phyloP scores from a whole-genome alignment of 1,139 yeast species.

The Yamadazyma dushanensis region DNA sequence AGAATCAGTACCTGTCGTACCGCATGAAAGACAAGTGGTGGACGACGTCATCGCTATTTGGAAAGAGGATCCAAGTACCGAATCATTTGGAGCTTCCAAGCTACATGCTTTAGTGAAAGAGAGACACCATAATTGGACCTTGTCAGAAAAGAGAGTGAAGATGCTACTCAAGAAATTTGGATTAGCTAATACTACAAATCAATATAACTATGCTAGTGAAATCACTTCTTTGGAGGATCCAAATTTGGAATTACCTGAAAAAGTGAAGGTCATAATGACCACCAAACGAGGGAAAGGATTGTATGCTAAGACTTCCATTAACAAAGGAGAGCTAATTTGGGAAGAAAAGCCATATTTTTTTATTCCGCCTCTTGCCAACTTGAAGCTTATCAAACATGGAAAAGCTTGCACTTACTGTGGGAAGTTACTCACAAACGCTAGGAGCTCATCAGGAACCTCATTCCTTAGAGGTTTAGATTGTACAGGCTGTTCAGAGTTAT shows the following conservation, averaged over 20 bases:
- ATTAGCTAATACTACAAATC: slow-evolving; percentile 35
- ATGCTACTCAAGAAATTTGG: slow-evolving; percentile 56
- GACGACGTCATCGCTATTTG: slow-evolving; percentile 63
- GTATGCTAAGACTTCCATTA: slow-evolving; percentile 43
- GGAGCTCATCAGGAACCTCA: slow-evolving; percentile 24
- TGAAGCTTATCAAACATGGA: slow-evolving; percentile 61
- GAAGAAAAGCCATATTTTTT: slow-evolving; percentile 62
- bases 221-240: slow-evolving; percentile 58
- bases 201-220: slow-evolving; percentile 50
- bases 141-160: slow-evolving; percentile 60
- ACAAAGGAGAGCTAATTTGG: slow-evolving; percentile 58
- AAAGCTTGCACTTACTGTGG: slow-evolving; percentile 85
- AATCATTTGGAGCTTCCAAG: slow-evolving; percentile 55
- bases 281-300: slow-evolving; percentile 47
- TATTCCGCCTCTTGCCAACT: slow-evolving; percentile 70
- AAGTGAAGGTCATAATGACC: slow-evolving; percentile 44
- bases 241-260: slow-evolving; percentile 47
- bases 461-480: slow-evolving; percentile 64
- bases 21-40: slow-evolving; percentile 65
- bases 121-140: slow-evolving; percentile 59
- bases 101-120: slow-evolving; percentile 52
- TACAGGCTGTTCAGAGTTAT: slow-evolving; percentile 61
- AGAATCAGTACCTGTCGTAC: slow-evolving; percentile 40
- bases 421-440: slow-evolving; percentile 44
- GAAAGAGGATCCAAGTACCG: slow-evolving; percentile 68